Base-by-base conservation (phyloP, 129 eudicot genomes). In the Escallonia rubra region DNA sequence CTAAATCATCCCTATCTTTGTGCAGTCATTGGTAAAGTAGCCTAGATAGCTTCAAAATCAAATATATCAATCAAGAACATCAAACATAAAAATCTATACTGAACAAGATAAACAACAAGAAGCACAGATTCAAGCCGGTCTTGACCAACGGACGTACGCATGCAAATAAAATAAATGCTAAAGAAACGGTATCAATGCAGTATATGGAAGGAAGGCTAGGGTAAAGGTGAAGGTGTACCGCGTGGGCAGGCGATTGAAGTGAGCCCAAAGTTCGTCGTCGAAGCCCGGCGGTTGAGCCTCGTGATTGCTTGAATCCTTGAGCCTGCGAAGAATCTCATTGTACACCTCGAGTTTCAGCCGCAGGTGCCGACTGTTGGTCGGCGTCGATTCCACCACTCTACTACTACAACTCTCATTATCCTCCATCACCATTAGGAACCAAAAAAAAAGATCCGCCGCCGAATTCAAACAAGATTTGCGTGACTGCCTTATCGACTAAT, bases 181-280 rank as follows among this genome's bases (percentile, higher is more conserved):
- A 2, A 1, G 10, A 23, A 23, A 23, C 34, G 34, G 34, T 14
- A 49, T 58, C 48, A 4, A 69, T 3, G 12, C 23, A 57, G 4
- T 44, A 63, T 16, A 43, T 43, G 23, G 14, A 7, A 50, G 13
- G 40, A 72, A 11, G 43, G 11, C 44, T 39, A 64, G 52, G 66
- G 59, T 23, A 10, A 76, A 69, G 11, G 72, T 5, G 46, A 44
- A 80, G 59, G 53, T 60, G 49, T 55, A 93, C 99, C 99, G 76
- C 6, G 79, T 72, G 2, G 99, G 99, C 23, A 93, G 92, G 65
- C 99, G 95, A 81, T 82, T 82, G 72, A 93, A 93, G 75, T 93
- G 96, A 60, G 92, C 83, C 87, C 96, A 86, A 57, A 93, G 99
- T 60, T 93, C 78, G 68, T 89, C 90, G 15, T 89, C 99, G 65